Evolutionary conservation across 768 basidiomycete genomes (phyloP).

Genomic region (Termitomyces sp.): DNA sequence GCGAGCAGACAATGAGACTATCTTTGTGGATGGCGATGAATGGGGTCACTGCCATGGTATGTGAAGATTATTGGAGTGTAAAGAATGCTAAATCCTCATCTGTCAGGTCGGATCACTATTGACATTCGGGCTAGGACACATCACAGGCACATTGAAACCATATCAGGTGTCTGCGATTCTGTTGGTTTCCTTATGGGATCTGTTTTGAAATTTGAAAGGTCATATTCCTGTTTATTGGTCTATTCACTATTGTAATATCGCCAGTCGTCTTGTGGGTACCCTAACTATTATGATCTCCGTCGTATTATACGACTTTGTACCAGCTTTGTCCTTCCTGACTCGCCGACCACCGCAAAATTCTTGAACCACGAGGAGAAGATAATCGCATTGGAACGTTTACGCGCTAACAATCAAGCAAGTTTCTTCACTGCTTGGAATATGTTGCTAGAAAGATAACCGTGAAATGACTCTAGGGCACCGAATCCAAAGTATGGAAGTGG

Average conservation of each 20-base stretch:
- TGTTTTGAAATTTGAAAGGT: slow-evolving; percentile 14
- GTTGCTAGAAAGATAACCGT: neutral
- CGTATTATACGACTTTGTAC: neutral
- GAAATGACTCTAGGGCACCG: slow-evolving; percentile 24
- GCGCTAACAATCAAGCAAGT: slow-evolving; percentile 33
- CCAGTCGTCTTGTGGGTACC: slow-evolving; percentile 28
- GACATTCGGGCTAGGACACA: slow-evolving; percentile 35
- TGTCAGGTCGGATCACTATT: slow-evolving; percentile 34
- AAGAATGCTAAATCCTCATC: too few species aligned
- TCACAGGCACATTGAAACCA: slow-evolving; percentile 26
- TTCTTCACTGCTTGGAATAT: neutral
- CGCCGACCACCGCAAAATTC: slow-evolving; percentile 35
- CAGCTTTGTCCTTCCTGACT: slow-evolving; percentile 38
- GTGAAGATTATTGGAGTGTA: too few species aligned
- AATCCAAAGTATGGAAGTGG: slow-evolving; percentile 41
- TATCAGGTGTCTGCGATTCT: slow-evolving; percentile 27
- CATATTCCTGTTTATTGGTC: slow-evolving; percentile 41
- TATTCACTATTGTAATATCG: slow-evolving; percentile 30
- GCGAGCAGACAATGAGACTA: slow-evolving; percentile 37
- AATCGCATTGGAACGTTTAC: slow-evolving; percentile 33
- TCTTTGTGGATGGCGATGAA: slow-evolving; percentile 39
- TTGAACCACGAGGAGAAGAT: slow-evolving; percentile 34
- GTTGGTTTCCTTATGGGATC: too few species aligned
- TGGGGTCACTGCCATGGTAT: slow-evolving; percentile 32
- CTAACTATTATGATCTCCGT: neutral